Base-by-base conservation (phyloP, 768 basidiomycete genomes). In the Leccinum sublutescens region DNA sequence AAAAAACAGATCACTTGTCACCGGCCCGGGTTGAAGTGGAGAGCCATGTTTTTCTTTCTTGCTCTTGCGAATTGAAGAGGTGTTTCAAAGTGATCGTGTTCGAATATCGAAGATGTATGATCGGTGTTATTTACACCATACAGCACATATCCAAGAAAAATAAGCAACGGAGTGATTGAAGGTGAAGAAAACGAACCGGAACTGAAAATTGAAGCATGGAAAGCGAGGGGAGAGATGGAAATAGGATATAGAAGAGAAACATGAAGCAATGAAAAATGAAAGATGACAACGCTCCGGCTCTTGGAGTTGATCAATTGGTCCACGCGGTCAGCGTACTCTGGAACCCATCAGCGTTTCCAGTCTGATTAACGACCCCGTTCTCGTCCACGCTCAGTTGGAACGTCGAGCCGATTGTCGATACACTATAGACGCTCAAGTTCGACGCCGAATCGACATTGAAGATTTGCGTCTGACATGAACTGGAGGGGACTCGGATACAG, bases 391-490 rank as follows among this genome's bases (percentile, higher is more conserved):
- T 78, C 33, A 83, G 69, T 68, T 76, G 75, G 64, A 75, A 75
- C 5, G 71, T 75, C 29, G 70, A 66, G 33, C 75, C 81, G 19
- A 82, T 68, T 0, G 81, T 83, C 6, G 82, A 77, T 1, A 83
- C 62, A 53, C 77, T 71, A 67, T 78, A 82, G 50, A 81, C 68
- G 52, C 62, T 66, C 55, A 81, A 64, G 34, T 60, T 66, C 31
- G 82, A 79, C 1, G 54, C 62, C 12, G 70, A 66, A 65, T 78
- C 79, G 55, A 82, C 62, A 60, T 77, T 74, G 62, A 79, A 63
- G 50, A 82, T 71, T 51, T 81, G 79, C 5, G 55, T 38, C 65
- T 82, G 81, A 62, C 81, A 82, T 34, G 68, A 60, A 59, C 54
- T 62, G 17, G 61, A 65, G 43, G 65, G 55, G 29, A 29, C 29